These are phyloP conservation scores for Berberis vulgaris DNA, from an alignment of 164 flowering plant genomes.

Conservation along the genomic window DNA sequence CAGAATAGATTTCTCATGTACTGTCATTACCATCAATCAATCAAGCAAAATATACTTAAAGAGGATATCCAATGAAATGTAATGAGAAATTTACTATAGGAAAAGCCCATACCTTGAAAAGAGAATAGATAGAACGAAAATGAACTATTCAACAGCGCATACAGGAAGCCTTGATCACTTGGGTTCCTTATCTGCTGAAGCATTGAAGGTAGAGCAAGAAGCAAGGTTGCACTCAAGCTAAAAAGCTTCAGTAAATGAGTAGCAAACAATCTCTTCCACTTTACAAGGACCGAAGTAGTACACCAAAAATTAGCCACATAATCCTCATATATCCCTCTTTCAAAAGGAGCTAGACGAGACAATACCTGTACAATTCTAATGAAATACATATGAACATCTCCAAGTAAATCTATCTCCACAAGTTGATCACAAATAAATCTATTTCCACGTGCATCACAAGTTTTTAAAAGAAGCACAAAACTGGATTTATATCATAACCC, in stretches of 20 bases:
- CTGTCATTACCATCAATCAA: conserved; percentile 29
- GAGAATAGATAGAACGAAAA: conserved; percentile 86
- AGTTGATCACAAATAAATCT: no score
- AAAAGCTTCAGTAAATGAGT: conserved; percentile 45
- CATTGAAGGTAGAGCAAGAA: conserved; percentile 63
- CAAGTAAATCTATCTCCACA: no score
- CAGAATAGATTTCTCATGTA: conserved; percentile 89
- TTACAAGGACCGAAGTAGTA: conserved; percentile 61
- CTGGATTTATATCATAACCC: no score
- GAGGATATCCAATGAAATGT: background rate
- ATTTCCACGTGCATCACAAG: no score
- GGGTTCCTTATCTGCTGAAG: conserved; percentile 68
- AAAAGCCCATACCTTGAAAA: conserved; percentile 59
- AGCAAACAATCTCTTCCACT: conserved; percentile 77
- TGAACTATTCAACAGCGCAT: conserved; percentile 67
- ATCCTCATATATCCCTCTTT: conserved; percentile 92
- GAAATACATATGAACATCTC: background rate
- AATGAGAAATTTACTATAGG: background rate
- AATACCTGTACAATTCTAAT: conserved; percentile 47
- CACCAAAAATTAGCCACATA: conserved; percentile 99
- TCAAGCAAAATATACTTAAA: background rate
- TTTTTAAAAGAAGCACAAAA: no score
- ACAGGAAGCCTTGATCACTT: conserved; percentile 65
- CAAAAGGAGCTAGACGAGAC: conserved; percentile 89
- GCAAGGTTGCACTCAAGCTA: conserved; percentile 56